Percentiles rank a stretch among this genome's conserved stretches.
Evolutionary conservation across 495 filamentous ascomycete genomes (phyloP).

Genomic region (Rusavskia elegans): DNA sequence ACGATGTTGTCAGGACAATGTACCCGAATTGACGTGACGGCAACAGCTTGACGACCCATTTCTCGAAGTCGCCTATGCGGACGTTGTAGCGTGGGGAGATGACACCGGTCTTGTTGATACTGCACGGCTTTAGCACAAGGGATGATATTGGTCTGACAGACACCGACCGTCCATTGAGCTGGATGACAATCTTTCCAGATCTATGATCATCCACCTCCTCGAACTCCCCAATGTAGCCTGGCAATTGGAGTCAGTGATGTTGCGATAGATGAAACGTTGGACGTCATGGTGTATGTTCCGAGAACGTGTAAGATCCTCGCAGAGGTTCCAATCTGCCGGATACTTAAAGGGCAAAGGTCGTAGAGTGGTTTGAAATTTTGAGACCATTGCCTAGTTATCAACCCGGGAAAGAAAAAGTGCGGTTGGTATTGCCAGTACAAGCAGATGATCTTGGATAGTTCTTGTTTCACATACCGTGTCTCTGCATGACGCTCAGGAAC

Average conservation of each 20-base stretch:
- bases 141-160: neutral
- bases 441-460: neutral
- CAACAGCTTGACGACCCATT: constrained; percentile 96
- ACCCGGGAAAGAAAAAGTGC: constrained; percentile 42
- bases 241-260: constrained; percentile 33
- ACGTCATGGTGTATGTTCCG: constrained; percentile 50
- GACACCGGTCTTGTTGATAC: constrained; percentile 97
- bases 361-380: constrained; percentile 37
- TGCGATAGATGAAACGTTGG: constrained; percentile 80
- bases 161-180: constrained; percentile 60
- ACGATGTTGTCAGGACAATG: constrained; percentile 95
- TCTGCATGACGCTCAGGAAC: constrained; percentile 97
- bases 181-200: constrained; percentile 94
- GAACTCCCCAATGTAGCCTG: constrained; percentile 99
- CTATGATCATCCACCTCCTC: constrained; percentile 99
- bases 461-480: constrained; percentile 68
- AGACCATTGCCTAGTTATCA: constrained; percentile 99
- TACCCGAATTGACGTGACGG: constrained; percentile 99
- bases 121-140: constrained; percentile 9
- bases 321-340: constrained; percentile 64
- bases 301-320: constrained; percentile 94
- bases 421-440: neutral
- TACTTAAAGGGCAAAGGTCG: constrained; percentile 98
- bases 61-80: constrained; percentile 90
- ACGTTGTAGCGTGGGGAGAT: constrained; percentile 98